Percentiles rank a stretch among this genome's conserved stretches.
These are phyloP conservation scores for Amylostereum chailletii DNA, from an alignment of 1,284 basidiomycete species.

Conservation along the genomic window DNA sequence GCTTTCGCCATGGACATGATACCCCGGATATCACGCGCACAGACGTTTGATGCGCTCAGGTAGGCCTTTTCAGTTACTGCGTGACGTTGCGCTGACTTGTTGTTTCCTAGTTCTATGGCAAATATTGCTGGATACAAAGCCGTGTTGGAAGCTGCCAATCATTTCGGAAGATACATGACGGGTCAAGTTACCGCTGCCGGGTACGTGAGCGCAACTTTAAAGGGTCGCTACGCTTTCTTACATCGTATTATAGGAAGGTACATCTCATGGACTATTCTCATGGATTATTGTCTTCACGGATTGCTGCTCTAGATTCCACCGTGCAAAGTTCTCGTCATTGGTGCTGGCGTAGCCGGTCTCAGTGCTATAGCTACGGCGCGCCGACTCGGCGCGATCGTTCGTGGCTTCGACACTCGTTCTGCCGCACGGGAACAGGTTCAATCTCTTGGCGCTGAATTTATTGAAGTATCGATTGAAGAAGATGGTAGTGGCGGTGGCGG, in stretches of 20 bases:
- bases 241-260: constrained; percentile 8
- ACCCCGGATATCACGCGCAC: constrained; percentile 79
- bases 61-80: constrained; percentile 16
- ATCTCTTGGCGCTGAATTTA: constrained; percentile 78
- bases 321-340: constrained; percentile 79
- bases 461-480: constrained; percentile 71
- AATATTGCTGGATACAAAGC: constrained; percentile 86
- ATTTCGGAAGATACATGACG: constrained; percentile 80
- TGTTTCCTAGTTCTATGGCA: constrained; percentile 66
- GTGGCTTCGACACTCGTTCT: constrained; percentile 78
- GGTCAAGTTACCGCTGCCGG: constrained; percentile 85
- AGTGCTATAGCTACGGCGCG: constrained; percentile 79
- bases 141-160: constrained; percentile 78
- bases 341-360: constrained; percentile 79
- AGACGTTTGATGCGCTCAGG: constrained; percentile 82
- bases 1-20: constrained; percentile 82
- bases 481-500: constrained; percentile 75
- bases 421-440: constrained; percentile 82
- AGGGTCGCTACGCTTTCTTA: constrained; percentile 4
- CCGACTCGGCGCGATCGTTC: constrained; percentile 77
- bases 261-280: constrained; percentile 15
- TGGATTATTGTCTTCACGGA: not conserved
- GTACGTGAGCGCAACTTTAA: constrained; percentile 31
- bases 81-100: not conserved
- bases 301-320: constrained; percentile 57